These are phyloP conservation scores for Rauvolfia tetraphylla DNA, from an alignment of 257 asterid species.

Conservation along the genomic window DNA sequence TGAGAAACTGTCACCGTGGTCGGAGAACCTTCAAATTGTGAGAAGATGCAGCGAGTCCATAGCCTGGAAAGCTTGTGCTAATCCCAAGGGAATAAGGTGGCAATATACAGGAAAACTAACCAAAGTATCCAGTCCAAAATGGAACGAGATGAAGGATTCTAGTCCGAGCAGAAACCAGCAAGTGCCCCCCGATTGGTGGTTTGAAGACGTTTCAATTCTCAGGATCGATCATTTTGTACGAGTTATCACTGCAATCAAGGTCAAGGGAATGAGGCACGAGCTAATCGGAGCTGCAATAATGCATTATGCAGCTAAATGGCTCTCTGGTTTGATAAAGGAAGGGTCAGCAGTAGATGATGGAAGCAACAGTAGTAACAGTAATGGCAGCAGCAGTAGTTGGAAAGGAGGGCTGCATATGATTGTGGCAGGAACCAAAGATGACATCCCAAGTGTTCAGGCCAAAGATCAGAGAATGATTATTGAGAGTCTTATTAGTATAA, in stretches of 20 bases:
- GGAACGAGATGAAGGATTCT: constrained; percentile 70
- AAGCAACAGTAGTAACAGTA: constrained; percentile 28
- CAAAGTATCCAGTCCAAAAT: constrained; percentile 72
- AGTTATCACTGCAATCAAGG: constrained; percentile 82
- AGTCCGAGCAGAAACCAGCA: constrained; percentile 70
- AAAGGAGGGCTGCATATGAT: constrained; percentile 84
- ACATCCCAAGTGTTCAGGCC: constrained; percentile 43
- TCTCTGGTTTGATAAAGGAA: constrained; percentile 60
- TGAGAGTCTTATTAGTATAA: constrained; percentile 87
- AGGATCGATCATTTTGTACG: constrained; percentile 89
- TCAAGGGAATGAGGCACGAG: constrained; percentile 85
- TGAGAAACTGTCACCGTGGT: constrained; percentile 91
- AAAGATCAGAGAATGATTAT: constrained; percentile 81
- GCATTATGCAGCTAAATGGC: constrained; percentile 82
- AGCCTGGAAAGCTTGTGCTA: constrained; percentile 98
- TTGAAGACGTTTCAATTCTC: constrained; percentile 80
- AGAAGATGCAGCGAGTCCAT: constrained; percentile 91
- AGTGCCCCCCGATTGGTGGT: constrained; percentile 97
- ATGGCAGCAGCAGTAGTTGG: constrained; percentile 44
- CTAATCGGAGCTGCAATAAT: constrained; percentile 69
- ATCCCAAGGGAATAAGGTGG: constrained; percentile 94
- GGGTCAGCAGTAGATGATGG: constrained; percentile 40
- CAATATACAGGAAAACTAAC: constrained; percentile 69
- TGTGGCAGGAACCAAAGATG: constrained; percentile 56
- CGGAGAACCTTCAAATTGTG: constrained; percentile 88